Evolutionary conservation across 2,329 filamentous ascomycete species (phyloP).

Genomic region (Ophiostoma piceae): DNA sequence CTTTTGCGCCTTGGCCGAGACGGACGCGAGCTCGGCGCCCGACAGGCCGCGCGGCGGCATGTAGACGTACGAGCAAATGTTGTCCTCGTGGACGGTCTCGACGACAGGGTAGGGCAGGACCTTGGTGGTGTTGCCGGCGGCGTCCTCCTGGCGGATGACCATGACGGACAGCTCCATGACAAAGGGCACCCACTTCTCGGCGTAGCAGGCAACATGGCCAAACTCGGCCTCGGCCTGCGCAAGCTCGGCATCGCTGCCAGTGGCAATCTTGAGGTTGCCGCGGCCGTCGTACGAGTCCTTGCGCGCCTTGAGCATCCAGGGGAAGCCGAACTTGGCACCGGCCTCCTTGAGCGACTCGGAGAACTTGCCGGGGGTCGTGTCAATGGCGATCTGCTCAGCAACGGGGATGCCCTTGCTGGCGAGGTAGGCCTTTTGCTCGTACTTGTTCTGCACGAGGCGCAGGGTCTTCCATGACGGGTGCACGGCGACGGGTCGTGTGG

Average conservation of each 20-base stretch:
- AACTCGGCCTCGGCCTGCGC: conserved; percentile 68
- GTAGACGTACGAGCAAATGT: conserved; percentile 84
- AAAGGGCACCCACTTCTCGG: conserved; percentile 85
- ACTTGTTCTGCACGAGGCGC: conserved; percentile 90
- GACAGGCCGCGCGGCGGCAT: conserved; percentile 63
- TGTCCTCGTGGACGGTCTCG: conserved; percentile 93
- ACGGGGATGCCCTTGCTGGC: conserved; percentile 62
- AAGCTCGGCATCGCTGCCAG: conserved; percentile 46
- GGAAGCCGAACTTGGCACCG: conserved; percentile 64
- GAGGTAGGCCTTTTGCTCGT: conserved; percentile 78
- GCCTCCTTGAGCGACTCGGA: conserved; percentile 58
- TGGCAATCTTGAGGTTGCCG: conserved; percentile 53
- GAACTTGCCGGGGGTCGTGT: conserved; percentile 48
- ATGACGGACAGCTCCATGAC: conserved; percentile 86
- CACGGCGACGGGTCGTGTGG: conserved; percentile 50
- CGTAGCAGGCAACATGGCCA: conserved; percentile 69
- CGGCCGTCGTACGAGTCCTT: conserved; percentile 92
- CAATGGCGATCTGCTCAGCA: conserved; percentile 63
- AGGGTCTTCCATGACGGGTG: conserved; percentile 84
- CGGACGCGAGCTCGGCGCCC: conserved; percentile 51
- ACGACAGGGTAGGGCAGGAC: conserved; percentile 77
- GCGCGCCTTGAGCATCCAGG: conserved; percentile 87
- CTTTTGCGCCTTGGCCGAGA: conserved; percentile 63
- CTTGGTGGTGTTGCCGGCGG: conserved; percentile 41
- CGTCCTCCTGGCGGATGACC: conserved; percentile 82